Base-by-base conservation (phyloP, 257 asterid species). In the Phtheirospermum japonicum region DNA sequence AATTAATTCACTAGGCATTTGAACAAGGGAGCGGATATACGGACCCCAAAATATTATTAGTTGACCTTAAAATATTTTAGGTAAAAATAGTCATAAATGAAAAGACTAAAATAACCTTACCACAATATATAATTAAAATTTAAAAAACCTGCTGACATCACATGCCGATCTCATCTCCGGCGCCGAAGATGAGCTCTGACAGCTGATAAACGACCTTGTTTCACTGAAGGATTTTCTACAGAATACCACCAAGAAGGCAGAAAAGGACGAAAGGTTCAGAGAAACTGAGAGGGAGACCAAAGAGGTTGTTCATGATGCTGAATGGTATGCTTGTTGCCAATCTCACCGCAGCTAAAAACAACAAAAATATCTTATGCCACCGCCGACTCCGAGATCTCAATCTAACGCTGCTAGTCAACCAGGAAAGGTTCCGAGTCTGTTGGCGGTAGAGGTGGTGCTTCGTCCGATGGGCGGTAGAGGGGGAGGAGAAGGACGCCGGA, bases 301-400 rank as follows among this genome's bases (percentile, higher is more conserved):
- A 14, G 26, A 51, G 0, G 61, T 51, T 0, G 61, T 75, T 0
- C 42, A 66, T 31, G 71, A 68, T 0, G 80, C 68, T 0, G 80
- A 78, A 20, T 40, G 80, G n/a, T n/a, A 74, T 43, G 17, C 32
- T 0, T 67, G 73, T 43, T 28, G 52, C 67, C 14, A 33, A 53
- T 36, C 42, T 36, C 4, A 57, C 66, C 0, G 65, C 62, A 0
- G 19, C 33, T 0, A 51, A n/a, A 6, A 20, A 63, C 59, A 4
- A 4, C 51, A 49, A 10, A 4, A 42, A 18, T 31, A 4, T 14
- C 19, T 14, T 31, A 4, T 5, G 31, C 64, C 30, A 9, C 42
- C 8, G 42, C 42, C 42, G 19, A 1, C 8, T 1, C 28, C 2
- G 1, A 23, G 28, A 23, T 23, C 28, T 23, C 2, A 23, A 23